Evolutionary conservation across 768 basidiomycete genomes (phyloP), one percentile per base, ranked within the genome.

Genomic region (Termitomyces sp.): DNA sequence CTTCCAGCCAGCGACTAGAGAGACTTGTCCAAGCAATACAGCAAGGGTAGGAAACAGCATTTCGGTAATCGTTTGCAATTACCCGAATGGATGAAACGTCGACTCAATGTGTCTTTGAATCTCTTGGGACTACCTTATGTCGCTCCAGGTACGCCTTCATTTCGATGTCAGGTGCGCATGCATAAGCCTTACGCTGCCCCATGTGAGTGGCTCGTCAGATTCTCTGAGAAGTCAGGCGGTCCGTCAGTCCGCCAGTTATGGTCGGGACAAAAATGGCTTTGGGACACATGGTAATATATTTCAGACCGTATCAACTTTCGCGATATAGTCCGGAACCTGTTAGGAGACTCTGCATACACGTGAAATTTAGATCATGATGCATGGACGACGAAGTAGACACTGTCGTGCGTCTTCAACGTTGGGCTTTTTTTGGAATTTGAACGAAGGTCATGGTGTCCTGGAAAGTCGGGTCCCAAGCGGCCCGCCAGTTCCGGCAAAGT

Each of bases 1-100:
- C 46, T 72, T 74, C 81, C 80, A 82, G 2, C 74, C 78, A 34
- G 62, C 54, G 2, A 67, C 72, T 45, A 64, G 47, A 22, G 63
- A 63, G 31, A 58, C 63, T 41, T 69, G 65, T 6, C 69, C 58
- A 30, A 74, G 63, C 4, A 71, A 62, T 55, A 67, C 18, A 20
- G 58, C 44, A 24, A 57, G 51, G 22, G 58, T 44, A 48, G 36
- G 63, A 24, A 54, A 41, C 37, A 63, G 52, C 58, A 63, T 62
- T 11, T 55, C 45, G 8, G 2, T 22, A n/a, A 13, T 39, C 36
- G 16, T 41, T 20, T 42, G 16, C 36, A 18, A 30, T 53, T 20
- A 18, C 34, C 18, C 12, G 1, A n/a, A 34, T 0, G 22, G 22
- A 22, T 20, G 9, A 16, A 22, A 27, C 37, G 12, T 20, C 33